These are phyloP conservation scores for Metschnikowia aberdeeniae DNA, from an alignment of 805 yeast species.

Conservation along the genomic window DNA sequence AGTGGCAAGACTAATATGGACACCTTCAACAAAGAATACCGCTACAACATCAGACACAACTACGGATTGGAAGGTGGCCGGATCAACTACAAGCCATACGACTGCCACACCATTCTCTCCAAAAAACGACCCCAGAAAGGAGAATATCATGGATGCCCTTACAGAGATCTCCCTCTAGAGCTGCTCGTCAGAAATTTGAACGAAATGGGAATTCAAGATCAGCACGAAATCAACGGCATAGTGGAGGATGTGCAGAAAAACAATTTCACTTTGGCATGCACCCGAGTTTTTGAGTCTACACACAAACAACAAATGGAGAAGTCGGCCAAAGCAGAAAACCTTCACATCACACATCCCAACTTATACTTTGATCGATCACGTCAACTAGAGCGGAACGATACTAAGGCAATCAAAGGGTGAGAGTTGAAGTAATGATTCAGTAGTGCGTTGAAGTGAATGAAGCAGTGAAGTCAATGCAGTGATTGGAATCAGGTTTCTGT, in stretches of 20 bases:
- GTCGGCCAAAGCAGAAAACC: conserved; percentile 45
- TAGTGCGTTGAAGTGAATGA: background rate
- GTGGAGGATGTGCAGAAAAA: conserved; percentile 63
- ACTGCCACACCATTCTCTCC: conserved; percentile 70
- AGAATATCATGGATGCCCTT: conserved; percentile 93
- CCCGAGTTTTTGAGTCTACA: conserved; percentile 78
- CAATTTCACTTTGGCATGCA: conserved; percentile 82
- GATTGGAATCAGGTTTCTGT: background rate
- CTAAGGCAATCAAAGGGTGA: conserved; percentile 6
- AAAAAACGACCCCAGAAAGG: conserved; percentile 64
- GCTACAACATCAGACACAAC: conserved; percentile 80
- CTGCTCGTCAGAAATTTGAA: conserved; percentile 52
- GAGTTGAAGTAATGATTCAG: background rate
- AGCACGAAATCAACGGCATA: conserved; percentile 53
- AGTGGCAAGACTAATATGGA: conserved; percentile 55
- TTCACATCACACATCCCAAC: conserved; percentile 80
- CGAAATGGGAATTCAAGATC: conserved; percentile 63
- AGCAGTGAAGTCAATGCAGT: too few relatives aligned
- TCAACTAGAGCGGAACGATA: conserved; percentile 41
- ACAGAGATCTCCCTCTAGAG: conserved; percentile 69
- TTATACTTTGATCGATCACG: conserved; percentile 77
- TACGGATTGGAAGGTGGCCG: conserved; percentile 93
- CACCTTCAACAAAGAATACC: conserved; percentile 81
- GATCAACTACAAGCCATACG: conserved; percentile 80
- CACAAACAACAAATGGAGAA: conserved; percentile 43